Base-by-base conservation (phyloP, 1,284 basidiomycete genomes). In the Ustilago shanxiensis region DNA sequence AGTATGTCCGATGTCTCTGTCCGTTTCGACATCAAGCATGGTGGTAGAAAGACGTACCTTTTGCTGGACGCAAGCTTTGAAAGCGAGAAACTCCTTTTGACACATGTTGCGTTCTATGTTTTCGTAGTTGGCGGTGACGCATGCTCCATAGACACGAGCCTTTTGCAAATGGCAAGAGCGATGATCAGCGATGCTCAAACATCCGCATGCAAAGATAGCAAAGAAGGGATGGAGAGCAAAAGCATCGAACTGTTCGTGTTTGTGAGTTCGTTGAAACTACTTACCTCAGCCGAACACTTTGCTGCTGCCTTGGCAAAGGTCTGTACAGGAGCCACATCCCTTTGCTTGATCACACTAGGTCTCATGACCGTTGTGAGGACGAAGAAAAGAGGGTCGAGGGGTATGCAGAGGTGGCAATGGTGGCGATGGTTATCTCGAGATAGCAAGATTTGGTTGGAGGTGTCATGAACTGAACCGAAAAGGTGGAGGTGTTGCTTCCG, bases 61-160 rank as follows among this genome's bases (percentile, higher is more conserved):
- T 63, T 75, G 88, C 52, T 90, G 90, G 50, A 94, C 84, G 85
- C 93, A 95, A 51, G 89, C 87, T 37, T 90, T 91, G 83, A 95
- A 95, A 73, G 89, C 89, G 7, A 88, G 88, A 74, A 94, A 95
- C 85, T 95, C 93, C 14, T 89, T 89, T 65, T 90, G 90, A 87
- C 93, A 95, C 64, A 89, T 89, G 80, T 93, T 92, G 85, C 91
- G 91, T 72, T 88, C 89, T 14, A 93, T 90, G 79, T 95, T 93
- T 22, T 90, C 91, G 86, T 94, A 93, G 3, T 89, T 90, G 3
- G 90, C 89, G 20, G 91, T 86, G 28, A 95, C 90, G 82, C 93
- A 95, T 85, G 91, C 91, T 26, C 93, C 93, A 81, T 95, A 95
- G 13, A 85, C 87, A 10, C 90, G 88, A 31, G 93, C 93, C 77